Conservation (phyloP, 1,284 basidiomycete genomes). For the Moesziomyces parantarcticus region DNA sequence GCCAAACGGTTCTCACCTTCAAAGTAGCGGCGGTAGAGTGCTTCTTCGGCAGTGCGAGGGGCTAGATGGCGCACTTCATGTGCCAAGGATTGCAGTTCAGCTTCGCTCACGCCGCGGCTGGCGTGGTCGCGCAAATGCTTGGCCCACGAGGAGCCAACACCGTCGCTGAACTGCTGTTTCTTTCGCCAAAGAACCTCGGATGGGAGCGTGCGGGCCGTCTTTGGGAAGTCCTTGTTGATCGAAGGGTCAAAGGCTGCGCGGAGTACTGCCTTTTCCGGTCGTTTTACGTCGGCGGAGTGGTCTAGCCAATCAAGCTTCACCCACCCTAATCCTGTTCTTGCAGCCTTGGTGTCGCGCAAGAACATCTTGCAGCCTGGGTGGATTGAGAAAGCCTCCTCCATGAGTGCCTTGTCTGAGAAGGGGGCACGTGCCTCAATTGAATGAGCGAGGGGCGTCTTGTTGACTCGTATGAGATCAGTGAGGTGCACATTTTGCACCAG, state of each 20-base stretch:
- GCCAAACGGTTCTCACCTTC: not conserved
- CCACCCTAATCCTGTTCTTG: not conserved
- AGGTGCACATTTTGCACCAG: not conserved
- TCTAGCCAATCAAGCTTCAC: not conserved
- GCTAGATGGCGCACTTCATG: not conserved
- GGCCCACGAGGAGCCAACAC: not conserved
- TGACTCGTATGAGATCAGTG: not conserved
- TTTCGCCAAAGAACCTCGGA: not conserved
- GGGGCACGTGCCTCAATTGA: not conserved
- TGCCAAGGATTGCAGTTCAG: not conserved
- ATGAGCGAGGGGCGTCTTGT: not conserved
- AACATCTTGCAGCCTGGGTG: not conserved
- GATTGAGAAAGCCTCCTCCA: not conserved
- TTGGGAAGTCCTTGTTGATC: not conserved
- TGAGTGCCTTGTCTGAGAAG: not conserved
- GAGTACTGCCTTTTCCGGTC: not conserved
- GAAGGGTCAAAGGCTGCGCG: not conserved
- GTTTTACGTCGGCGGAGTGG: not conserved
- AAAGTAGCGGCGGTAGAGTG: not conserved
- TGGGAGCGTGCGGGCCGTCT: not conserved
- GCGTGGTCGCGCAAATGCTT: not conserved
- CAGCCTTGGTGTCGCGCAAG: not conserved
- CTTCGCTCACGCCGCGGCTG: not conserved
- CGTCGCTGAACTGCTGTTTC: conserved; percentile 1
- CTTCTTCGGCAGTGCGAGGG: not conserved